Base-by-base conservation (phyloP, 768 basidiomycete genomes). In the Boletus pseudopeckii region DNA sequence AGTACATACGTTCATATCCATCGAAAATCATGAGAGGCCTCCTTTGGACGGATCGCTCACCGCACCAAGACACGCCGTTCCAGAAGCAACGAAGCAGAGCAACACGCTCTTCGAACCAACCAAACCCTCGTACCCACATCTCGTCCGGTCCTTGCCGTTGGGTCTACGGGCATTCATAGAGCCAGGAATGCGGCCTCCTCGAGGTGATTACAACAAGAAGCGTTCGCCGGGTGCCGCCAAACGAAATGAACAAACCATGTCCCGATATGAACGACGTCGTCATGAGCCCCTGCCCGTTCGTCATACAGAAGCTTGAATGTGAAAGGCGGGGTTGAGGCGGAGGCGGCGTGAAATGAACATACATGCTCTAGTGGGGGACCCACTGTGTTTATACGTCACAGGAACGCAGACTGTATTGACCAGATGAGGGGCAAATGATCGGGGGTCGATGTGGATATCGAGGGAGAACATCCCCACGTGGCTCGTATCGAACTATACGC, bases 301-400 rank as follows among this genome's bases (percentile, higher is more conserved):
- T 64, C 62, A 61, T 64, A 40, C n/a, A 49, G 55, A 58, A 56
- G 45, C 56, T 20, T 42, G 36, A 37, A 34, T 45, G 53, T 45
- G 45, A 61, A 60, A 59, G 55, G 65, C 50, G 67, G 66, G 67
- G 66, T 67, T 66, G 56, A 56, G 34, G 62, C 66, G 64, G 67
- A 58, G 60, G 65, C 54, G 63, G 67, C 60, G 55, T 50, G 26
- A 59, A 50, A 58, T 55, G 53, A 54, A 62, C 15, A 50, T 42
- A 53, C 7, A 49, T 41, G 33, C 36, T 41, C 18, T 43, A 57
- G 18, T 20, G 37, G 18, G n/a, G 44, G 44, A 41, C 36, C 28
- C 28, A 33, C 44, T 20, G 57, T 42, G 45, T 36, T 64, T 33
- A 50, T 68, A 59, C 66, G 63, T 69, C 67, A 68, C 60, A 69